Percentiles rank a stretch among this genome's conserved stretches.
Conservation (phyloP, 352 stramenopile genomes). For the Phytophthora megakarya region DNA sequence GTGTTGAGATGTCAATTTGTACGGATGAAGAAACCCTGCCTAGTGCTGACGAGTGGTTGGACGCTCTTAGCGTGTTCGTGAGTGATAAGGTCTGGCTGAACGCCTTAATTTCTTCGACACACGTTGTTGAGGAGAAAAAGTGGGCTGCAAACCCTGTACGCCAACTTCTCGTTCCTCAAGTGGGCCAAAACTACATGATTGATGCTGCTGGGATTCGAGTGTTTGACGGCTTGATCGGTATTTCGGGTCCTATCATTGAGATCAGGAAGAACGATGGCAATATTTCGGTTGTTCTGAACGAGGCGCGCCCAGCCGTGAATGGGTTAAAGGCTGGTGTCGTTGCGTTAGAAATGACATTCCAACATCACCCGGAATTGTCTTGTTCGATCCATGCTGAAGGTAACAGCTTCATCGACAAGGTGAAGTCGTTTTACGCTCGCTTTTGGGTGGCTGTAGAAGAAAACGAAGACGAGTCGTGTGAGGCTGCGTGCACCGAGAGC, state of each 20-base stretch:
- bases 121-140: slow-evolving; percentile 54
- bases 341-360: slow-evolving; percentile 61
- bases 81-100: slow-evolving; percentile 58
- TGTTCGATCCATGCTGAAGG: slow-evolving; percentile 61
- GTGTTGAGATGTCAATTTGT: slow-evolving; percentile 37
- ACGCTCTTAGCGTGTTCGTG: slow-evolving; percentile 35
- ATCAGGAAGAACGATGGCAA: slow-evolving; percentile 40
- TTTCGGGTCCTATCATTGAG: slow-evolving; percentile 51
- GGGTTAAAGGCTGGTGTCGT: slow-evolving; percentile 51
- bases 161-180: slow-evolving; percentile 53
- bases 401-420: slow-evolving; percentile 50
- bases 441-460: slow-evolving; percentile 74
- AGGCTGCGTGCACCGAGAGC: slow-evolving; percentile 57
- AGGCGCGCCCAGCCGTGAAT: slow-evolving; percentile 60
- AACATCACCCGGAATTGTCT: slow-evolving; percentile 47
- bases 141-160: slow-evolving; percentile 75
- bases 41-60: slow-evolving; percentile 47
- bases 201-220: slow-evolving; percentile 38
- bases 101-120: slow-evolving; percentile 55
- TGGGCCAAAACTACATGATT: slow-evolving; percentile 51
- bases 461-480: slow-evolving; percentile 64
- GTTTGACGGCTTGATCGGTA: slow-evolving; percentile 44
- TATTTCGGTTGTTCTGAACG: slow-evolving; percentile 59
- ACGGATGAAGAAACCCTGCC: slow-evolving; percentile 31
- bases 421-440: slow-evolving; percentile 78